phyloP scores from a whole-genome alignment of 495 filamentous ascomycete species.

The Xylaria telfairii region DNA sequence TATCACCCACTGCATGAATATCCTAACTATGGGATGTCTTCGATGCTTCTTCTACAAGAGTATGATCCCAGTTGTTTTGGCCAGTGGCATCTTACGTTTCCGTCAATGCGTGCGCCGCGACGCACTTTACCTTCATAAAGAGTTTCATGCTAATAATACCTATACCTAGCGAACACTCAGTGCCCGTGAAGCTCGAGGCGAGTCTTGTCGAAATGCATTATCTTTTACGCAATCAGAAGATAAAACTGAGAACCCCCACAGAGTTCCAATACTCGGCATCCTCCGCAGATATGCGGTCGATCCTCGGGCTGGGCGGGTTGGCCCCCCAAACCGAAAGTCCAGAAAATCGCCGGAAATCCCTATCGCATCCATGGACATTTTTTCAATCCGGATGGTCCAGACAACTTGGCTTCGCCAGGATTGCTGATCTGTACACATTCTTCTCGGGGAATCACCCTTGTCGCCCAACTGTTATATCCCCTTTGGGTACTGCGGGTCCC shows the following conservation, averaged over 20 bases:
- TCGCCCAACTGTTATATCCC: neutral
- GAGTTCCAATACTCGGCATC: neutral
- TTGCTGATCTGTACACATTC: neutral
- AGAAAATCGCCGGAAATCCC: neutral
- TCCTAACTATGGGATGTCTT: neutral
- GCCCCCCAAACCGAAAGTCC: neutral
- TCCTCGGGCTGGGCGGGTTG: neutral
- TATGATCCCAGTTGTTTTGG: neutral
- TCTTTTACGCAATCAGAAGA: neutral
- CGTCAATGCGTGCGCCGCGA: neutral
- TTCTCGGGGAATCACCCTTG: neutral
- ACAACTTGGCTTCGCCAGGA: neutral
- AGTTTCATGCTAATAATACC: neutral
- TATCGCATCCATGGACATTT: neutral
- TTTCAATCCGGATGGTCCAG: neutral
- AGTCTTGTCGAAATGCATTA: neutral
- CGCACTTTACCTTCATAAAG: neutral
- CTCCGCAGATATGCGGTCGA: neutral
- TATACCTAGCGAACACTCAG: neutral
- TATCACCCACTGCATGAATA: neutral
- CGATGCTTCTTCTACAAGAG: neutral
- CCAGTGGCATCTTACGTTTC: neutral
- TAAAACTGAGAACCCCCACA: neutral
- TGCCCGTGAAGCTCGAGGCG: neutral
- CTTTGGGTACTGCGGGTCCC: neutral